Base-by-base conservation (phyloP, 257 asterid genomes). In the Salvia rosmarinus region DNA sequence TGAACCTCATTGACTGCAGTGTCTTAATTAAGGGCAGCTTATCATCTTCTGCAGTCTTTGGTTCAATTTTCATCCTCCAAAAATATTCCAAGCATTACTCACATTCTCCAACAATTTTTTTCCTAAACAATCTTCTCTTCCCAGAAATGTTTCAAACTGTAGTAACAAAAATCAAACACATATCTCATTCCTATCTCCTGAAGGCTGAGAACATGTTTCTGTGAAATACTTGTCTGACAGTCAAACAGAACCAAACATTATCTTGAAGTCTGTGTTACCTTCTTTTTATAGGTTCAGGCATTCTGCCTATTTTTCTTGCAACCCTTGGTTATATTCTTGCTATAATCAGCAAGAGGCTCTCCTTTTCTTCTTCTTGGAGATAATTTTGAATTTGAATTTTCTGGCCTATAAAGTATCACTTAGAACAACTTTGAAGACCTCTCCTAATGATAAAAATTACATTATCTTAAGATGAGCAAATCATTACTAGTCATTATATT, bases 1-100 rank as follows among this genome's bases (percentile, higher is more conserved):
- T 6, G 13, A 67, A 40, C 71, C 47, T 75, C 43, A 49, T 19
- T 72, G 57, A 35, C 37, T 43, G 32, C 46, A 58, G n/a, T 55
- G 9, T 67, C 68, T 16, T 56, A 56, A 43, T 72, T 58, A 55
- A 71, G 59, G 49, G 44, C 59, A 65, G 59, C 70, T 54, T 37
- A 68, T 51, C 30, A 67, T 65, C 64, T 42, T 19, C 2, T 10
- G 37, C 32, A 58, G 28, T 44, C 42, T 56, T 34, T 16, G 20
- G 50, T 58, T 44, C 32, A 21, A 25, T 57, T n/a, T 16, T 23
- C 44, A 44, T 43, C 49, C 44, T 42, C 67, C 46, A n/a, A 70
- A 37, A 39, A 25, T 0, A 28, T 23, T 8, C 74, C 12, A n/a
- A 1, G 28, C 46, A 59, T 59, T 35, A 60, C 30, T 35, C 28